Conservation (phyloP, 1,284 basidiomycete species). For the Puccinia triticina region DNA sequence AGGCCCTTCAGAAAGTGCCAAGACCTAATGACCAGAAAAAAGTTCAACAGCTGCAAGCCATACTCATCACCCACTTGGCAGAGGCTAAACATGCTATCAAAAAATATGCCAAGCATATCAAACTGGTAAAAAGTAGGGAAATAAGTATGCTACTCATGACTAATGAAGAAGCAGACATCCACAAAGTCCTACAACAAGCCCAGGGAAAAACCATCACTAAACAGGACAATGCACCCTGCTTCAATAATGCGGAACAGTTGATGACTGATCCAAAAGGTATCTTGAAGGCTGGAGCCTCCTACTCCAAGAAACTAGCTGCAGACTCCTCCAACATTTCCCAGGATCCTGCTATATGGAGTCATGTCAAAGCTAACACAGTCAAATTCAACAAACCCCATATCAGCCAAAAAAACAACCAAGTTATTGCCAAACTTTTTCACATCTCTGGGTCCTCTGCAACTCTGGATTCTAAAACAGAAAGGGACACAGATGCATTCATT, state of each 20-base stretch:
- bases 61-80: too few relatives aligned
- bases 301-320: constrained; percentile 5
- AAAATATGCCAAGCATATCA: not conserved
- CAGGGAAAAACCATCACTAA: not conserved
- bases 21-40: too few relatives aligned
- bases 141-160: too few relatives aligned
- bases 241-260: not conserved
- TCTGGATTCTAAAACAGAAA: not conserved
- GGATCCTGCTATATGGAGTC: not conserved
- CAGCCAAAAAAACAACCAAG: not conserved
- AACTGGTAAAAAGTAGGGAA: not conserved
- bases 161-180: not conserved
- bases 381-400: not conserved
- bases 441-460: not conserved
- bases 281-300: not conserved
- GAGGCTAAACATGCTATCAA: not conserved
- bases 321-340: constrained; percentile 10
- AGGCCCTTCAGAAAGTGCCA: too few relatives aligned
- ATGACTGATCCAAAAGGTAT: not conserved
- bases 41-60: too few relatives aligned
- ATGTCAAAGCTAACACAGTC: not conserved
- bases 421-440: not conserved
- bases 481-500: not conserved
- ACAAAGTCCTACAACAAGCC: not conserved
- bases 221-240: not conserved